Conservation (phyloP, 108 stramenopile genomes). For the Licmophora abbreviata region DNA sequence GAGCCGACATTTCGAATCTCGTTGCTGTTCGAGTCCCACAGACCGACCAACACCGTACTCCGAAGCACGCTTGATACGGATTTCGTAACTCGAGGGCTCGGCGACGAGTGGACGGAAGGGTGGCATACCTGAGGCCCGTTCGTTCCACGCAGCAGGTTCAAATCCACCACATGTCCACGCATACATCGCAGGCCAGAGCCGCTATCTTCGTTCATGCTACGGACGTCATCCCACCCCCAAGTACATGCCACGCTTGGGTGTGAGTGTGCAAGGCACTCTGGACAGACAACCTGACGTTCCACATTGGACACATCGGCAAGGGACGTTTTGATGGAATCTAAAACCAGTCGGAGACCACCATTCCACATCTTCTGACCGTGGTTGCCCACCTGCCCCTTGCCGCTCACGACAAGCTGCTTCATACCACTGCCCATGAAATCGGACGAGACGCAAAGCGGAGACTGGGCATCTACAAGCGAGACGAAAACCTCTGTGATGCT, state of each 20-base stretch:
- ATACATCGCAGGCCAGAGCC: slow-evolving; percentile 31
- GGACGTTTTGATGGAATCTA: slow-evolving; percentile 43
- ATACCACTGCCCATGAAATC: slow-evolving; percentile 61
- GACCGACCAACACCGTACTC: slow-evolving; percentile 59
- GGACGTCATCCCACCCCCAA: slow-evolving; percentile 41
- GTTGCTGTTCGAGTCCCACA: slow-evolving; percentile 46
- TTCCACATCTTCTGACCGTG: slow-evolving; percentile 63
- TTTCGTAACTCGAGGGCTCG: slow-evolving; percentile 25
- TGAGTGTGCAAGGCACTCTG: slow-evolving; percentile 58
- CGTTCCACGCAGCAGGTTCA: slow-evolving; percentile 31
- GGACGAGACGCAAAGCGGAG: slow-evolving; percentile 53
- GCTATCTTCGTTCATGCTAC: slow-evolving; percentile 32
- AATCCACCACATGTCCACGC: slow-evolving; percentile 35
- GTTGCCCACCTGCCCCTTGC: slow-evolving; percentile 60
- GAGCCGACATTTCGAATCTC: slow-evolving; percentile 47
- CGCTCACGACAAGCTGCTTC: slow-evolving; percentile 64
- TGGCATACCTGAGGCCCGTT: slow-evolving; percentile 6
- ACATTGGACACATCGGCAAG: slow-evolving; percentile 44
- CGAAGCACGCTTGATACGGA: slow-evolving; percentile 44
- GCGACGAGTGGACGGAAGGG: slow-evolving; percentile 14
- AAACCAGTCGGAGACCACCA: slow-evolving; percentile 53
- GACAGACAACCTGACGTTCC: slow-evolving; percentile 63
- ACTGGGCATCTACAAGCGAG: slow-evolving; percentile 49
- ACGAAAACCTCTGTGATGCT: slow-evolving; percentile 62
- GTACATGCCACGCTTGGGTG: slow-evolving; percentile 38